These are phyloP conservation scores for Phytopythium sindhum DNA, from an alignment of 352 stramenopile species.

Conservation along the genomic window DNA sequence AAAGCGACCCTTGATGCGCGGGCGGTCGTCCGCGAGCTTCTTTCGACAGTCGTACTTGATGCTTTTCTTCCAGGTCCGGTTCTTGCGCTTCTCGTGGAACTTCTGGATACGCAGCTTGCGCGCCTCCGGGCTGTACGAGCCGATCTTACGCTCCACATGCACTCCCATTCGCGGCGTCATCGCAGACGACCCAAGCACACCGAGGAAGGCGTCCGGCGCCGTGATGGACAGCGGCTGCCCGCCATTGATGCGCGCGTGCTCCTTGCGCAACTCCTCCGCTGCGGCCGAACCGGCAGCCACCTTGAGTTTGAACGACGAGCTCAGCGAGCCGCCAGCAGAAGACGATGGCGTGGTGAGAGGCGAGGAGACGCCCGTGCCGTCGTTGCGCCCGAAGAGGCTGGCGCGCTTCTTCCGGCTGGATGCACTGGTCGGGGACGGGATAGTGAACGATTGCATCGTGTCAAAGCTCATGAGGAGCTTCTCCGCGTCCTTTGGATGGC, in stretches of 20 bases:
- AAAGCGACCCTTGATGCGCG: constrained; percentile 92
- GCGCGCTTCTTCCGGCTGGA: constrained; percentile 48
- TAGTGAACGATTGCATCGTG: constrained; percentile 78
- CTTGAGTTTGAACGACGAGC: constrained; percentile 30
- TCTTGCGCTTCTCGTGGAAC: constrained; percentile 97
- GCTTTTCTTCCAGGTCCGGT: constrained; percentile 97
- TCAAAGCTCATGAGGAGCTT: constrained; percentile 88
- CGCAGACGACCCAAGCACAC: constrained; percentile 37
- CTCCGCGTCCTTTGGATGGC: constrained; percentile 51
- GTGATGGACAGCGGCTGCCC: constrained; percentile 27
- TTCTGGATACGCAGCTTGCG: constrained; percentile 92
- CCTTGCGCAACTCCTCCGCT: constrained; percentile 35
- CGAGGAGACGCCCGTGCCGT: constrained; percentile 16
- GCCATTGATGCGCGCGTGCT: constrained; percentile 21
- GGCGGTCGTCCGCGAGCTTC: constrained; percentile 95
- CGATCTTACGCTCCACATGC: constrained; percentile 74
- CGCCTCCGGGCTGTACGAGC: constrained; percentile 93
- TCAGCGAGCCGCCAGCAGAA: constrained; percentile 3
- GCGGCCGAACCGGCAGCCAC: constrained; percentile 18
- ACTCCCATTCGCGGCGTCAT: constrained; percentile 14
- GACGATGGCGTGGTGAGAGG: neutral
- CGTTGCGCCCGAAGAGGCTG: constrained; percentile 36
- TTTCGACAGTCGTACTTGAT: constrained; percentile 99
- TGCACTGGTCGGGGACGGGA: constrained; percentile 69
- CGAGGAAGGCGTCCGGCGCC: constrained; percentile 34